Conservation (phyloP, 2,329 filamentous ascomycete genomes). For the Grosmannia huntii region DNA sequence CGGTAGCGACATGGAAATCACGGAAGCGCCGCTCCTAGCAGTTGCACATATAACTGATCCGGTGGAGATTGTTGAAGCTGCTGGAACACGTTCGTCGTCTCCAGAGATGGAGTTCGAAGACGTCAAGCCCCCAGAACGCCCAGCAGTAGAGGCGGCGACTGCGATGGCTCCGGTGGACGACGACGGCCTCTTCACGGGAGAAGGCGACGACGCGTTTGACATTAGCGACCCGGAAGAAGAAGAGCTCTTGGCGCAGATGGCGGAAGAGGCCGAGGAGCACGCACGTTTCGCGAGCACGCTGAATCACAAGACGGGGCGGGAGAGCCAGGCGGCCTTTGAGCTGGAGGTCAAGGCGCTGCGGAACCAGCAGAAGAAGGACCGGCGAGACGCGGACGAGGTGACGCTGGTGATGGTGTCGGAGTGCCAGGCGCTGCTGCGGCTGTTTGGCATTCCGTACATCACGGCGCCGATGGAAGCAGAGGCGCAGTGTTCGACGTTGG, state of each 20-base stretch:
- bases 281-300: conserved; percentile 81
- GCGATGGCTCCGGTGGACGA: background rate
- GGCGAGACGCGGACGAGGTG: conserved; percentile 90
- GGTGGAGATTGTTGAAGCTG: background rate
- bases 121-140: conserved; percentile 12
- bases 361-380: conserved; percentile 91
- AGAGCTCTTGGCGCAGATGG: conserved; percentile 74
- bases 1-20: conserved; percentile 43
- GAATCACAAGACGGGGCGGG: conserved; percentile 57
- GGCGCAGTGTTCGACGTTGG: conserved; percentile 90
- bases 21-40: conserved; percentile 29
- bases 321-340: conserved; percentile 73
- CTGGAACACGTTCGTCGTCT: background rate
- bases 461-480: conserved; percentile 99
- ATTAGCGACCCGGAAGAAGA: conserved; percentile 86
- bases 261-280: conserved; percentile 85
- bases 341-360: conserved; percentile 75
- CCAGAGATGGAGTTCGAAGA: conserved; percentile 23
- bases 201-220: conserved; percentile 44
- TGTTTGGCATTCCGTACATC: conserved; percentile 92
- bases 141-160: background rate
- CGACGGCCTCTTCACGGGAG: conserved; percentile 14
- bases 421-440: conserved; percentile 76
- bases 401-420: conserved; percentile 93
- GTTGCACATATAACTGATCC: background rate